Base-by-base conservation (phyloP, 345 rosid species). In the Nasturtium officinale region DNA sequence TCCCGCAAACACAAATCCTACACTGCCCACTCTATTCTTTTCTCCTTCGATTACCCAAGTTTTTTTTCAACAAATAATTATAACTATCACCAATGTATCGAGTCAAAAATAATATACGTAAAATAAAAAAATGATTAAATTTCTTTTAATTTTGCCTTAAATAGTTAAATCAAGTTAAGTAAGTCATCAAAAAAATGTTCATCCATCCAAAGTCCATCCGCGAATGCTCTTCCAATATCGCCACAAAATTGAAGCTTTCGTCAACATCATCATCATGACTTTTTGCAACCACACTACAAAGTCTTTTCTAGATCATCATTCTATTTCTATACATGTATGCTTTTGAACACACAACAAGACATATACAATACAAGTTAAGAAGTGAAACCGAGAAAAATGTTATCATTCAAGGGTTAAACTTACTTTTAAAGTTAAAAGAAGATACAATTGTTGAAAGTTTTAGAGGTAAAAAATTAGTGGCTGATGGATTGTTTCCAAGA, bases 21-120 rank as follows among this genome's bases (percentile, higher is more conserved):
- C 76, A 69, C 71, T 69, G 25, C 5, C 71, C 60, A 69, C 76
- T 69, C 10, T 61, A 18, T 35, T 53, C 35, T 54, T 50, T 57
- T 28, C 75, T 35, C 55, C 57, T 32, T 51, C 55, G n/a, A 12
- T 25, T 33, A 26, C 5, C 48, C 58, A 56, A 73, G 9, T 0
- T 26, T 17, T 17, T 43, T 43, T 43, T n/a, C n/a, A n/a, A n/a
- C n/a, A n/a, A n/a, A n/a, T n/a, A n/a, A n/a, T n/a, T n/a, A n/a
- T n/a, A n/a, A 28, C 17, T 16, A 13, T 26, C 32, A 13, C 12
- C 28, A 52, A 25, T 13, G n/a, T 52, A 52, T 25, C 1, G 10
- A 55, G 60, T 29, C 53, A 28, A 54, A n/a, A n/a, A n/a, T n/a
- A n/a, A n/a, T n/a, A n/a, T n/a, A n/a, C n/a, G n/a, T n/a, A n/a